phyloP scores from a whole-genome alignment of 2,329 filamentous ascomycete genomes.

The Sordariomycetes sp. region DNA sequence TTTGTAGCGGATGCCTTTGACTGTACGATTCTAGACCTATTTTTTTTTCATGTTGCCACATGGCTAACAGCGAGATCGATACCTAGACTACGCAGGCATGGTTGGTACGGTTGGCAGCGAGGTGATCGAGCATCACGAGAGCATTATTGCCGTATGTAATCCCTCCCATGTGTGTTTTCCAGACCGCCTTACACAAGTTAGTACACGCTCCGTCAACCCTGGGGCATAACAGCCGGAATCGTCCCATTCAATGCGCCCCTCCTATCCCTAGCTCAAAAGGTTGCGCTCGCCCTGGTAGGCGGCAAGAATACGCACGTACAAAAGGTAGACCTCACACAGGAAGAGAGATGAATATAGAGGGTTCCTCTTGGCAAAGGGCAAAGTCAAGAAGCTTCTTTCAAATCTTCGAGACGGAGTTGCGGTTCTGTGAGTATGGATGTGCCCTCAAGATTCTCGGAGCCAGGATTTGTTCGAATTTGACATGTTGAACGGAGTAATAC shows the following conservation, averaged over 20 bases:
- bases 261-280: slow-evolving; percentile 44
- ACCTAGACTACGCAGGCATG: background rate
- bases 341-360: too few species aligned
- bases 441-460: too few species aligned
- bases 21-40: background rate
- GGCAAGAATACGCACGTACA: too few species aligned
- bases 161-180: background rate
- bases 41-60: background rate
- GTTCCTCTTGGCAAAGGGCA: too few species aligned
- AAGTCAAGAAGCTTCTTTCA: too few species aligned
- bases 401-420: too few species aligned
- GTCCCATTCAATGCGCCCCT: slow-evolving; percentile 47
- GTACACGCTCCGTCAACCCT: background rate
- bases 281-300: slow-evolving; percentile 44
- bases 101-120: background rate
- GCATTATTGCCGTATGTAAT: background rate
- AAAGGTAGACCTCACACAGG: too few species aligned
- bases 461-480: too few species aligned
- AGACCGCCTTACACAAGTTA: background rate
- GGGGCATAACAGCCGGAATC: slow-evolving; percentile 15
- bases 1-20: background rate
- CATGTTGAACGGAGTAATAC: too few species aligned
- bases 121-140: background rate
- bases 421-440: too few species aligned
- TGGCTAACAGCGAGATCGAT: background rate